Evolutionary conservation across 306 rosid genomes (phyloP).

Genomic region (Pachyrhizus erosus): DNA sequence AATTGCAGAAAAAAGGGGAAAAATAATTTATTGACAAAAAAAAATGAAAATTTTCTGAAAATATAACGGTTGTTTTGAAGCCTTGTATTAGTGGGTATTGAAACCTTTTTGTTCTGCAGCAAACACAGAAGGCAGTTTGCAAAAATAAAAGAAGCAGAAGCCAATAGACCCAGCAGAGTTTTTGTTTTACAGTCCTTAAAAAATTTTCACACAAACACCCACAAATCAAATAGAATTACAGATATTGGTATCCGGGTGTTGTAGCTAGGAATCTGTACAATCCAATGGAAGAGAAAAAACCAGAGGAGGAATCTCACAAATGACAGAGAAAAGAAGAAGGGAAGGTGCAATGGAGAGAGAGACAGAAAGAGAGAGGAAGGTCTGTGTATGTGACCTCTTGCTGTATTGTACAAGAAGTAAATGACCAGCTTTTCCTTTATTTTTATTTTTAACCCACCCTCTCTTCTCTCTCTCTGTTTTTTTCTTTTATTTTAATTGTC

Average conservation of each 20-base stretch:
- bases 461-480: neutral
- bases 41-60: slow-evolving; percentile 44
- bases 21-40: slow-evolving; percentile 46
- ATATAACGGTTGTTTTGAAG: slow-evolving; percentile 50
- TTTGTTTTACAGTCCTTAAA: slow-evolving; percentile 57
- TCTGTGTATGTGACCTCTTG: slow-evolving; percentile 65
- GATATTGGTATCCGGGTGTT: slow-evolving; percentile 57
- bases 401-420: slow-evolving; percentile 79
- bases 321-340: slow-evolving; percentile 76
- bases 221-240: slow-evolving; percentile 61
- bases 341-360: slow-evolving; percentile 76
- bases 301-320: slow-evolving; percentile 87
- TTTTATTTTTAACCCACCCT: slow-evolving; percentile 27
- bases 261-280: slow-evolving; percentile 61
- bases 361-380: slow-evolving; percentile 51
- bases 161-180: slow-evolving; percentile 67
- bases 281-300: slow-evolving; percentile 72
- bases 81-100: slow-evolving; percentile 50
- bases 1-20: slow-evolving; percentile 45
- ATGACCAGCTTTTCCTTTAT: slow-evolving; percentile 59
- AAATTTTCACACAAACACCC: slow-evolving; percentile 51
- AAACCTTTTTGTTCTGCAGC: slow-evolving; percentile 57
- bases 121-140: slow-evolving; percentile 67
- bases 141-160: slow-evolving; percentile 59
- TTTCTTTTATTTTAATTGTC: neutral